These are phyloP conservation scores for Adansonia grandidieri DNA, from an alignment of 441 rosid genomes.

Conservation along the genomic window DNA sequence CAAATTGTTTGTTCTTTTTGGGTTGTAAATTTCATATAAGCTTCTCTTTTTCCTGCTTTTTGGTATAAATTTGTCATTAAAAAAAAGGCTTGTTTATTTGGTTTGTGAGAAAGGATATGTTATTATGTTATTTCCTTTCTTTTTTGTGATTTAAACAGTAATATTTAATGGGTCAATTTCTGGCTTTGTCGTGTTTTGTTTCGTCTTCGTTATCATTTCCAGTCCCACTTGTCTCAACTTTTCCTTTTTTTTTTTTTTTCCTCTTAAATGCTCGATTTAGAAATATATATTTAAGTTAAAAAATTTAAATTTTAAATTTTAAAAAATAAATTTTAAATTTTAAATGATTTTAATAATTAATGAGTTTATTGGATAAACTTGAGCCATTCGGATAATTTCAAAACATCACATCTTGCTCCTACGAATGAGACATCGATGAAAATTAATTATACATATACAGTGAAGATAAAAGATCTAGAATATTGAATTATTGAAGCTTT, in stretches of 20 bases:
- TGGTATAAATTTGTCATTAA: not conserved
- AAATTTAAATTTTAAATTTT: too few species aligned
- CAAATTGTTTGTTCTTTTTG: not conserved
- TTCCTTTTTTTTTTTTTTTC: too few species aligned
- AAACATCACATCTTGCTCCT: not conserved
- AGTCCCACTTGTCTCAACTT: not conserved
- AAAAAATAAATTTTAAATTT: too few species aligned
- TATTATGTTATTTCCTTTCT: not conserved
- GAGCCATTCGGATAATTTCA: not conserved
- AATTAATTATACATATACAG: too few species aligned
- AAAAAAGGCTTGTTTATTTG: not conserved
- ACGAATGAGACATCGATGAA: not conserved
- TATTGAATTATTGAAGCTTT: not conserved
- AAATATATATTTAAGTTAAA: too few species aligned
- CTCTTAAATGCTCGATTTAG: too few species aligned
- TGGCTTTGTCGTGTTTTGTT: not conserved
- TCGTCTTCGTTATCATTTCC: not conserved
- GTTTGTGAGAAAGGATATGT: constrained; percentile 2
- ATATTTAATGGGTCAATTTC: not conserved
- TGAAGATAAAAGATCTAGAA: not conserved
- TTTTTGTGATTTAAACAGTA: constrained; percentile 15
- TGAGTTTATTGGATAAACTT: not conserved
- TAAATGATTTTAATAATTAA: too few species aligned
- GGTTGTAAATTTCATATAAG: not conserved
- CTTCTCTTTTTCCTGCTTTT: not conserved